phyloP scores from a whole-genome alignment of 208 protist genomes.

The Willaertia magna region DNA sequence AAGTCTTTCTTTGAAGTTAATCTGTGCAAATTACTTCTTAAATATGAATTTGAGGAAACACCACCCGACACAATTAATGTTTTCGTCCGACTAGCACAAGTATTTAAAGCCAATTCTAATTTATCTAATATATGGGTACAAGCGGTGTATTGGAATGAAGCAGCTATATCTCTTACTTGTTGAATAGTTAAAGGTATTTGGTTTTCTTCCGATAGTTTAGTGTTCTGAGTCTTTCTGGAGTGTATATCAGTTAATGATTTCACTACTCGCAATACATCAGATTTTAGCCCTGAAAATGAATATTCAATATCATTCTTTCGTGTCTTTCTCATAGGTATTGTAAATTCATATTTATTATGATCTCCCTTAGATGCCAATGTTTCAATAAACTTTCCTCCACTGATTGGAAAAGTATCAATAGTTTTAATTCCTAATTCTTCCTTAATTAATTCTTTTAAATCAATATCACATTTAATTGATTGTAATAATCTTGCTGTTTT shows the following conservation, averaged over 20 bases:
- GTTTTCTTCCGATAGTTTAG: background rate
- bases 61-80: slow-evolving; percentile 8
- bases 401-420: background rate
- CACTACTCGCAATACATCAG: background rate
- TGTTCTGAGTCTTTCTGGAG: background rate
- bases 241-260: background rate
- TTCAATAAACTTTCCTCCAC: background rate
- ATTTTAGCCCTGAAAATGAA: background rate
- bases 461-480: background rate
- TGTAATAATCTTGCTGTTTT: slow-evolving; percentile 10
- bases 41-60: slow-evolving; percentile 10
- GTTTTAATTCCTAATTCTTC: background rate
- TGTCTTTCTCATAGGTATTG: background rate
- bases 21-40: background rate
- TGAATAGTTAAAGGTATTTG: no score
- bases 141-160: slow-evolving; percentile 1
- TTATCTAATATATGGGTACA: slow-evolving; percentile 2
- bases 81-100: no score
- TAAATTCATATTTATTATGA: background rate
- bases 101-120: background rate
- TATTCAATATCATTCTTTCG: background rate
- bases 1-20: background rate
- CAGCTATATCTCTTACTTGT: background rate
- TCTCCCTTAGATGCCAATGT: background rate
- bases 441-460: background rate